Conservation (phyloP, 1,139 yeast genomes). For the Saccharomycopsis crataegensis region DNA sequence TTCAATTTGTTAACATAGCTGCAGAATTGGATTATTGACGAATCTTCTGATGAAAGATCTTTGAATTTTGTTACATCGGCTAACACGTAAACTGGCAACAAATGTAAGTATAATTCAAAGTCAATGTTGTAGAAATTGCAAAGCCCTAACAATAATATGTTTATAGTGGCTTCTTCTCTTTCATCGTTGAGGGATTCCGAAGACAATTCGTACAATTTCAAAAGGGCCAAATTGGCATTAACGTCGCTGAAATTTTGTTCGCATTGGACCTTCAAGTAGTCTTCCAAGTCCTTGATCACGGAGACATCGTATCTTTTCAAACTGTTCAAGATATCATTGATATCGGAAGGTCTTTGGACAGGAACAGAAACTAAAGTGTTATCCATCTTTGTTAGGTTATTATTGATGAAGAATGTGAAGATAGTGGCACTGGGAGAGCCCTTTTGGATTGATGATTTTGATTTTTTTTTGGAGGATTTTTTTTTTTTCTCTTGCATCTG, state of each 20-base stretch:
- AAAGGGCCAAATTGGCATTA: constrained; percentile 38
- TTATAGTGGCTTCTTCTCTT: constrained; percentile 33
- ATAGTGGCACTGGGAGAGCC: background rate
- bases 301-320: constrained; percentile 39
- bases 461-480: background rate
- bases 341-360: constrained; percentile 31
- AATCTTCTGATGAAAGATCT: background rate
- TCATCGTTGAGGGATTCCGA: constrained; percentile 30
- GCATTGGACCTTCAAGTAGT: constrained; percentile 35
- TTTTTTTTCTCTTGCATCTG: too few relatives aligned
- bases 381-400: constrained; percentile 5
- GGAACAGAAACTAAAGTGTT: constrained; percentile 29
- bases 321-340: constrained; percentile 32
- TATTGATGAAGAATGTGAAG: background rate
- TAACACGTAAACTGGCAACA: constrained; percentile 36
- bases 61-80: constrained; percentile 7
- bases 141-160: constrained; percentile 35
- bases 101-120: constrained; percentile 36
- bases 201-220: constrained; percentile 34
- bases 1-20: constrained; percentile 13
- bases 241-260: constrained; percentile 33
- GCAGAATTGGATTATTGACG: constrained; percentile 9
- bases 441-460: background rate
- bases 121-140: constrained; percentile 36
- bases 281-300: constrained; percentile 36